Evolutionary conservation across 495 filamentous ascomycete species (phyloP), one percentile per base, ranked within the genome.

Genomic region (Penicillium psychrofluorescens): DNA sequence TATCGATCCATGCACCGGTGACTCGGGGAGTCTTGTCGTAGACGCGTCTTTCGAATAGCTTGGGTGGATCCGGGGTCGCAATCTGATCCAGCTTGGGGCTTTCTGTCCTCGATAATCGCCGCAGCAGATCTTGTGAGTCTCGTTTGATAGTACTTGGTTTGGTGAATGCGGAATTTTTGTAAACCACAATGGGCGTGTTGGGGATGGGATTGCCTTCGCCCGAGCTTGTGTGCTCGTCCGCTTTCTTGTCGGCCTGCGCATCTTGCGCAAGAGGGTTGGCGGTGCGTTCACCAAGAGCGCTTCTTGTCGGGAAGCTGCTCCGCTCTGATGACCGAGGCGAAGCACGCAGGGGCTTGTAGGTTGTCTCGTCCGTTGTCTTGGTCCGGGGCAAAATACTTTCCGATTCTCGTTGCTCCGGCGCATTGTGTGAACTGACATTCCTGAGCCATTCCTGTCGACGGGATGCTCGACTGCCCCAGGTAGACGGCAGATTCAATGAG

Each of bases 121-220:
- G 76, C 45, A 88, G 69, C 29, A 88, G 59, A 42, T 84, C 79
- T 29, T 76, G 75, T 1, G 85, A 85, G 51, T 86, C 84, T 39
- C 77, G 70, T 43, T 66, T 67, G 12, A 54, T 47, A 8, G 70
- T 57, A 27, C 46, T 64, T 38, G 60, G 57, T 41, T 54, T 60
- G 38, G 29, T 62, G 39, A 63, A 64, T 28, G 48, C 56, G 6
- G 64, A 58, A 14, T 51, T 67, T 43, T 59, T 76, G 49, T 70
- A 80, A 33, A 79, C 59, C 8, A 71, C 62, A 39, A 79, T 63
- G 2, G 82, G 78, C 0, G 77, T 78, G 46, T 81, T 70, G 1
- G 67, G 67, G 6, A 74, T 71, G 16, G 51, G 54, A 35, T 67
- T 58, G 12, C 66, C 67, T 11, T 64, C 67, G 36, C 50, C 57